Evolutionary conservation across 768 basidiomycete species (phyloP).

Genomic region (Tephrocybe sp.): DNA sequence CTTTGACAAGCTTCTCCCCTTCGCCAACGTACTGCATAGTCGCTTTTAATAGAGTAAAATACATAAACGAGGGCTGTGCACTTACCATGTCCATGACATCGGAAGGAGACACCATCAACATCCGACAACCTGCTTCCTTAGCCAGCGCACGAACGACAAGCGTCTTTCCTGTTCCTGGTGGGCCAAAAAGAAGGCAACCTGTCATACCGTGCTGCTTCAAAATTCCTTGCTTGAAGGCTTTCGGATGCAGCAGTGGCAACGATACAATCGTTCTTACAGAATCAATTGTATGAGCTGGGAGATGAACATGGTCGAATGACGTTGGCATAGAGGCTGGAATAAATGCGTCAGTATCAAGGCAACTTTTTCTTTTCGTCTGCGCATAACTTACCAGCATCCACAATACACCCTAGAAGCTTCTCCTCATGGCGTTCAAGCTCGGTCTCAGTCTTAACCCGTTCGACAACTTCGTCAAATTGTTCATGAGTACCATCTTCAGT

Average conservation of each 20-base stretch:
- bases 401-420: slow-evolving; percentile 79
- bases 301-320: slow-evolving; percentile 84
- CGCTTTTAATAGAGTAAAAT: neutral
- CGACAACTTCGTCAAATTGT: slow-evolving; percentile 69
- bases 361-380: too few species aligned
- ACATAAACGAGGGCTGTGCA: slow-evolving; percentile 6
- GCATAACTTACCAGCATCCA: slow-evolving; percentile 74
- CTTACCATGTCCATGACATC: slow-evolving; percentile 96
- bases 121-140: slow-evolving; percentile 90
- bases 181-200: slow-evolving; percentile 90
- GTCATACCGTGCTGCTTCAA: slow-evolving; percentile 90
- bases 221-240: slow-evolving; percentile 86
- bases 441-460: slow-evolving; percentile 70
- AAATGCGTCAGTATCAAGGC: too few species aligned
- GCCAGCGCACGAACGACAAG: slow-evolving; percentile 88
- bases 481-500: slow-evolving; percentile 36
- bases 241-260: slow-evolving; percentile 81
- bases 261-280: slow-evolving; percentile 91
- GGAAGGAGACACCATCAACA: slow-evolving; percentile 87
- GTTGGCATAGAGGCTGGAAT: slow-evolving; percentile 69
- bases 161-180: slow-evolving; percentile 90
- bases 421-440: slow-evolving; percentile 83
- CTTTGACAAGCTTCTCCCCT: slow-evolving; percentile 87
- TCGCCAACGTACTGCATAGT: slow-evolving; percentile 75
- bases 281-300: slow-evolving; percentile 87